Percentiles rank a stretch among this genome's conserved stretches.
phyloP scores from a whole-genome alignment of 805 yeast species.

The Candida dendrica region DNA sequence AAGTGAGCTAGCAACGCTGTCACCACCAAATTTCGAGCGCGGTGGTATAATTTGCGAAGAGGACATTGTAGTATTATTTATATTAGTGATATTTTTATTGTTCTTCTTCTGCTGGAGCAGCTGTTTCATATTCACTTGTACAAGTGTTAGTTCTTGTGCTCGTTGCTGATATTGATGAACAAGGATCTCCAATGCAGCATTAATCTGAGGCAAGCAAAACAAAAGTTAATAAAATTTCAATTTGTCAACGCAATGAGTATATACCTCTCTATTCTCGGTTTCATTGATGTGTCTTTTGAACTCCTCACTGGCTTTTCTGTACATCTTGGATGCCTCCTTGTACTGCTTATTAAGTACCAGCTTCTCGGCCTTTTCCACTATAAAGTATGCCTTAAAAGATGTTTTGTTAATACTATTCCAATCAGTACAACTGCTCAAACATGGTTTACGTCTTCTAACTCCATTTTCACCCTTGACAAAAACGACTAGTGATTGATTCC shows the following conservation, averaged over 20 bases:
- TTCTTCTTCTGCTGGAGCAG: neutral
- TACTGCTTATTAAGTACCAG: slow-evolving; percentile 36
- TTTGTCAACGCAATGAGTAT: too few relatives aligned
- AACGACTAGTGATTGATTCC: too few relatives aligned
- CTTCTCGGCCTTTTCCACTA: slow-evolving; percentile 47
- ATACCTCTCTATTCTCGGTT: slow-evolving; percentile 20
- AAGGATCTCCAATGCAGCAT: slow-evolving; percentile 22
- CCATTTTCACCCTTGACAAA: neutral
- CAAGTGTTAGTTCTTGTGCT: slow-evolving; percentile 21
- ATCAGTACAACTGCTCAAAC: neutral
- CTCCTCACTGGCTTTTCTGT: slow-evolving; percentile 28
- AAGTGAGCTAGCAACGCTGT: slow-evolving; percentile 2
- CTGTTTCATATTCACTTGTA: slow-evolving; percentile 3
- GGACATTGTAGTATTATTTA: too few relatives aligned
- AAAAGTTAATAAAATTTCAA: too few relatives aligned
- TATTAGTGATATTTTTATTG: neutral
- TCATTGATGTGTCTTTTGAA: slow-evolving; percentile 21
- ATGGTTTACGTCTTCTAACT: neutral
- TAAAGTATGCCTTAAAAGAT: slow-evolving; percentile 35
- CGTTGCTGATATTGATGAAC: slow-evolving; percentile 22
- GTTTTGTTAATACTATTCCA: neutral
- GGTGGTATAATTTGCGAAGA: neutral
- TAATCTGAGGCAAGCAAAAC: too few relatives aligned
- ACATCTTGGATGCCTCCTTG: slow-evolving; percentile 31
- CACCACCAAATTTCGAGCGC: neutral